Evolutionary conservation across 148 eudicot genomes (phyloP).

Genomic region (Arbutus unedo): DNA sequence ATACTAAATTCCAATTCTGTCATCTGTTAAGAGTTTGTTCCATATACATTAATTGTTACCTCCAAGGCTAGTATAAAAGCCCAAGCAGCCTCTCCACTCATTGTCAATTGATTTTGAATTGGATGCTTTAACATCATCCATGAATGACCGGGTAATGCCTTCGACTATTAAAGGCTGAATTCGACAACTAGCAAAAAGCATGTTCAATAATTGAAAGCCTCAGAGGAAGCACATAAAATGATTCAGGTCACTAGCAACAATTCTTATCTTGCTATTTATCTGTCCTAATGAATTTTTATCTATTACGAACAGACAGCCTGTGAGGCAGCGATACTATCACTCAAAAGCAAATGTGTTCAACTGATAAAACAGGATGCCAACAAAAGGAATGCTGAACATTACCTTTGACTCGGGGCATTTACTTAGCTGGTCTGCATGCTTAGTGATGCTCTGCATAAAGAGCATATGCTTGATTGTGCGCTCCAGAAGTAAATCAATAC

Average conservation of each 20-base stretch:
- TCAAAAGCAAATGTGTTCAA: background rate
- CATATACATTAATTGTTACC: no score
- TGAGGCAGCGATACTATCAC: background rate
- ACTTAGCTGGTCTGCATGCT: slow-evolving; percentile 74
- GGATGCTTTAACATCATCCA: background rate
- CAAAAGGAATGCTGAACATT: slow-evolving; percentile 11
- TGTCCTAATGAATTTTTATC: background rate
- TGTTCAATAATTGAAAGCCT: slow-evolving; percentile 6
- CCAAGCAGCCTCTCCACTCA: no score
- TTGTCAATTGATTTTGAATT: no score
- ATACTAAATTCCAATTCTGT: no score
- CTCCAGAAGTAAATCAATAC: slow-evolving; percentile 91
- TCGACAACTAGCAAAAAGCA: background rate
- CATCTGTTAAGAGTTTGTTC: no score
- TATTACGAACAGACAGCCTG: background rate
- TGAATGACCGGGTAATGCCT: background rate
- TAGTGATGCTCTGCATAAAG: slow-evolving; percentile 71
- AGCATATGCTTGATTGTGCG: slow-evolving; percentile 91
- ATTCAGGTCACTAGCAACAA: background rate
- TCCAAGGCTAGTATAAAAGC: no score
- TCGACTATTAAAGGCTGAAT: background rate
- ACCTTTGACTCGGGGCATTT: slow-evolving; percentile 63
- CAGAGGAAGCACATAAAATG: background rate
- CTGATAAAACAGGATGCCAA: background rate
- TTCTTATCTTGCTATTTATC: background rate